Conservation (phyloP, 2,329 filamentous ascomycete species). For the Fusarium brachygibbosum region DNA sequence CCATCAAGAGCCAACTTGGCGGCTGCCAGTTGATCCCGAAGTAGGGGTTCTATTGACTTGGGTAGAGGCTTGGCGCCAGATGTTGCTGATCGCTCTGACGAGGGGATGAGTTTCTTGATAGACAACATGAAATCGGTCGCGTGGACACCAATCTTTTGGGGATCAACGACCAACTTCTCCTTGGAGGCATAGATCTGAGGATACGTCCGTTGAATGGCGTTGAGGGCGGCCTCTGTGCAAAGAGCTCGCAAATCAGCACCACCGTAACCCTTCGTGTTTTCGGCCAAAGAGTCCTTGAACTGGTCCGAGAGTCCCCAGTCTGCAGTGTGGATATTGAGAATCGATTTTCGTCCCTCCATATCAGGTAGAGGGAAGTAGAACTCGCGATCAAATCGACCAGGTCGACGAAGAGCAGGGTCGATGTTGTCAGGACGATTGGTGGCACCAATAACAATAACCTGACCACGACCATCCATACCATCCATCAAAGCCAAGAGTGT, state of each 20-base stretch:
- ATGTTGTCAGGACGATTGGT: conserved; percentile 97
- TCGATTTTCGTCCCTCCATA: conserved; percentile 81
- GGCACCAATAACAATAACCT: conserved; percentile 98
- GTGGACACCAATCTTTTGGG: conserved; percentile 84
- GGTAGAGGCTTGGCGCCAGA: conserved; percentile 87
- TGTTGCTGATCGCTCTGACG: conserved; percentile 89
- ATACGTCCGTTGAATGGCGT: conserved; percentile 94
- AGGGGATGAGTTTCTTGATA: conserved; percentile 95
- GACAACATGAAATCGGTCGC: conserved; percentile 98
- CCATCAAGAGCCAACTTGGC: conserved; percentile 79
- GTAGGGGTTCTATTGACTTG: conserved; percentile 82
- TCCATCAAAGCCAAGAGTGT: conserved; percentile 96
- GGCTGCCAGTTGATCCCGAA: conserved; percentile 78
- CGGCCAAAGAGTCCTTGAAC: conserved; percentile 87
- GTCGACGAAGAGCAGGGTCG: conserved; percentile 92
- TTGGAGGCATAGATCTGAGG: conserved; percentile 95
- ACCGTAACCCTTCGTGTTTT: conserved; percentile 94
- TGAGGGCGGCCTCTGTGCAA: conserved; percentile 95
- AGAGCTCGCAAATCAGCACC: conserved; percentile 94
- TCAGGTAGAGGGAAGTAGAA: conserved; percentile 98
- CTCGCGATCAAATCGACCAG: conserved; percentile 95
- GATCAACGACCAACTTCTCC: conserved; percentile 90
- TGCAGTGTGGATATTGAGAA: conserved; percentile 94
- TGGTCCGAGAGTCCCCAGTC: conserved; percentile 86
- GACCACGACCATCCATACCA: conserved; percentile 97